phyloP scores from a whole-genome alignment of 2,329 filamentous ascomycete genomes.

The Fusarium burgessii region DNA sequence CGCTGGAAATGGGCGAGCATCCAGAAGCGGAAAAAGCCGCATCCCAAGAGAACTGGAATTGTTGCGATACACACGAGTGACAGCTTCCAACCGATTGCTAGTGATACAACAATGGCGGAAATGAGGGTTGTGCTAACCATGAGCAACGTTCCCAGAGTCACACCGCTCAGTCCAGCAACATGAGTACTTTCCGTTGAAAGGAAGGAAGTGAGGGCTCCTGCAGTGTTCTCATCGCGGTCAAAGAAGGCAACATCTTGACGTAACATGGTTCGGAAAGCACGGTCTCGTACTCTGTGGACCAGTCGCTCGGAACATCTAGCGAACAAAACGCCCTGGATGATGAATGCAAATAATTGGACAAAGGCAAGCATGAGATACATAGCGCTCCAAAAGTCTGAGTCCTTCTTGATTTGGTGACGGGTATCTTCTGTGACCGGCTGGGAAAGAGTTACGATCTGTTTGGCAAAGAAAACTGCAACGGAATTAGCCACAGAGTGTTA shows the following conservation, averaged over 20 bases:
- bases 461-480: slow-evolving; percentile 85
- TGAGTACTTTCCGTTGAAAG: slow-evolving; percentile 91
- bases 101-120: slow-evolving; percentile 75
- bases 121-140: slow-evolving; percentile 84
- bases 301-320: slow-evolving; percentile 89
- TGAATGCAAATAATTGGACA: slow-evolving; percentile 76
- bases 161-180: slow-evolving; percentile 87
- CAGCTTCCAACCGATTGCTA: slow-evolving; percentile 89
- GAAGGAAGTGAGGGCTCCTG: slow-evolving; percentile 89
- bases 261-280: slow-evolving; percentile 86
- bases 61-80: slow-evolving; percentile 84
- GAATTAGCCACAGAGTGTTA: slow-evolving; percentile 1
- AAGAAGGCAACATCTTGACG: slow-evolving; percentile 95
- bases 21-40: slow-evolving; percentile 90
- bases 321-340: slow-evolving; percentile 78
- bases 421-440: slow-evolving; percentile 61
- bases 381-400: slow-evolving; percentile 86
- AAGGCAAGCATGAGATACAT: slow-evolving; percentile 91
- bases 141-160: slow-evolving; percentile 87
- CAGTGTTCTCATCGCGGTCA: slow-evolving; percentile 88
- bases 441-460: slow-evolving; percentile 81
- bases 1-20: slow-evolving; percentile 83
- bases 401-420: slow-evolving; percentile 69
- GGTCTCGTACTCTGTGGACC: slow-evolving; percentile 83
- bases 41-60: slow-evolving; percentile 80